These are phyloP conservation scores for Arabidopsis thaliana DNA, from an alignment of 345 rosid genomes.

Conservation along the genomic window TAIR10.1 NC_003071.7:8383001-8383500, in stretches of 20 bases:
- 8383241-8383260: neutral
- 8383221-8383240: slow-evolving; percentile 36
- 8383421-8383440: neutral
- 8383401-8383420: neutral
- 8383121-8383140: neutral
- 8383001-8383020: neutral
- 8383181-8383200: slow-evolving; percentile 50
- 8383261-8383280: neutral
- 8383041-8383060: neutral
- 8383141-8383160: slow-evolving; percentile 39
- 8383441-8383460: neutral
- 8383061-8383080: neutral
- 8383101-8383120: neutral
- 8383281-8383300: neutral
- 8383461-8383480: neutral
- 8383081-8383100: neutral
- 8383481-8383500: neutral
- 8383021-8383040: neutral
- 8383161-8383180: slow-evolving; percentile 56
- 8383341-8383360: slow-evolving; percentile 2
- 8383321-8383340: neutral
- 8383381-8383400: neutral
- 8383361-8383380: neutral
- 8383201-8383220: slow-evolving; percentile 41
- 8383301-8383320: neutral